phyloP scores from a whole-genome alignment of 257 asterid species.

The Solanum tarijense region DNA sequence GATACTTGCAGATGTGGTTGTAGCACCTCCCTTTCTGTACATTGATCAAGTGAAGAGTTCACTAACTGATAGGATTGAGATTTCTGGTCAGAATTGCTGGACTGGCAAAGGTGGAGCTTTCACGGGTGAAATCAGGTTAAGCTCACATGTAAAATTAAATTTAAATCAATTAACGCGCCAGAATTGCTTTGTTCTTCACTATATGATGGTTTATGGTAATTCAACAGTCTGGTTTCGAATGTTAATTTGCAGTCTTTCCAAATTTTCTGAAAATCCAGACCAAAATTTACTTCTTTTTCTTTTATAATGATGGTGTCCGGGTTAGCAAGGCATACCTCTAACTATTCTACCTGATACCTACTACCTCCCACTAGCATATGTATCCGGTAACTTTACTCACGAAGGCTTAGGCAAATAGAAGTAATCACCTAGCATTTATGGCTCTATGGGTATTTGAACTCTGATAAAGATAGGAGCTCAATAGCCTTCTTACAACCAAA shows the following conservation, averaged over 20 bases:
- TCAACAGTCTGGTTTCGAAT: not conserved
- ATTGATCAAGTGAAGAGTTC: slow-evolving; percentile 87
- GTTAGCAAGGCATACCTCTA: not conserved
- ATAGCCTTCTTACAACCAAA: not conserved
- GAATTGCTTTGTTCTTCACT: not conserved
- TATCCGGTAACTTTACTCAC: not conserved
- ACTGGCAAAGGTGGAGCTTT: slow-evolving; percentile 98
- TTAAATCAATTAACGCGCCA: not conserved
- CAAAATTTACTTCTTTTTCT: not conserved
- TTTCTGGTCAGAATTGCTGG: slow-evolving; percentile 97
- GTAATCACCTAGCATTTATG: not conserved
- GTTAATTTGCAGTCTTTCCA: not conserved
- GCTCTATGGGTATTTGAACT: not conserved
- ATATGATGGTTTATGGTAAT: not conserved
- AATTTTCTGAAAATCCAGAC: not conserved
- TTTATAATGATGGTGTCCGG: not conserved
- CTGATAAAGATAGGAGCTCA: not conserved
- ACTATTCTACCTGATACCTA: not conserved
- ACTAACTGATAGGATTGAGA: slow-evolving; percentile 55
- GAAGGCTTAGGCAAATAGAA: not conserved
- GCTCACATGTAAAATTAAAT: not conserved
- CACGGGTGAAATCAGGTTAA: slow-evolving; percentile 96
- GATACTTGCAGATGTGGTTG: slow-evolving; percentile 72
- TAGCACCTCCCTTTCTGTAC: slow-evolving; percentile 92
- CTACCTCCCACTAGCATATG: not conserved